Percentiles rank a stretch among this genome's conserved stretches.
Conservation (phyloP, 306 rosid genomes). For the Corylus americana region DNA sequence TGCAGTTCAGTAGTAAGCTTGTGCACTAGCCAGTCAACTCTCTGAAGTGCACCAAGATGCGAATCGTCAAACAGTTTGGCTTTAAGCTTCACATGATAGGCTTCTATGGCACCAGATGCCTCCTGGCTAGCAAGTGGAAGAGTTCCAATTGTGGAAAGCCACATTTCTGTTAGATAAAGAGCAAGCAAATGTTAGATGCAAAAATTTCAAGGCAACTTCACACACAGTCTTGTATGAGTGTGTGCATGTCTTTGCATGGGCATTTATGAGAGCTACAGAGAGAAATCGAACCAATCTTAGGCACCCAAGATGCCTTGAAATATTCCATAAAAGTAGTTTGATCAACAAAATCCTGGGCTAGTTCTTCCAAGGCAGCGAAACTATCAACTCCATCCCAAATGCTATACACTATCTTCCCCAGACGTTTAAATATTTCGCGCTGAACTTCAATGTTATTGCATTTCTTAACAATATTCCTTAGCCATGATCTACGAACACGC, state of each 20-base stretch:
- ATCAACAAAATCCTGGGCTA: slow-evolving; percentile 78
- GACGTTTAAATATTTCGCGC: slow-evolving; percentile 79
- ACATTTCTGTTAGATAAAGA: slow-evolving; percentile 64
- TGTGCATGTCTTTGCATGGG: background rate
- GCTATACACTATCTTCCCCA: slow-evolving; percentile 66
- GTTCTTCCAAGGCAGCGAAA: slow-evolving; percentile 54
- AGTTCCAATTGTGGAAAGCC: slow-evolving; percentile 81
- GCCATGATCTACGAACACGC: slow-evolving; percentile 95
- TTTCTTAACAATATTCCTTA: slow-evolving; percentile 77
- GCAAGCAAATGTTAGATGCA: slow-evolving; percentile 7
- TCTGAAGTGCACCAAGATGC: slow-evolving; percentile 88
- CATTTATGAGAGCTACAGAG: slow-evolving; percentile 23
- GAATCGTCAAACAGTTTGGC: slow-evolving; percentile 90
- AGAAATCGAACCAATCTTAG: slow-evolving; percentile 82
- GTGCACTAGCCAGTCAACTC: slow-evolving; percentile 98
- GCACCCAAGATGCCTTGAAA: slow-evolving; percentile 79
- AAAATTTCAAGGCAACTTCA: slow-evolving; percentile 13
- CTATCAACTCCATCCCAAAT: slow-evolving; percentile 68
- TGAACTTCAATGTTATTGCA: slow-evolving; percentile 75
- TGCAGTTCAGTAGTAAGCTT: slow-evolving; percentile 90
- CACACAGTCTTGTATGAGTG: slow-evolving; percentile 7
- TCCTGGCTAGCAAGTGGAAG: slow-evolving; percentile 91
- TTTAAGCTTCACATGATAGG: slow-evolving; percentile 86
- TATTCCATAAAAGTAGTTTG: slow-evolving; percentile 87
- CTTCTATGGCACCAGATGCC: slow-evolving; percentile 91